Evolutionary conservation across 768 basidiomycete genomes (phyloP).

Genomic region (Coprinopsis sp.): DNA sequence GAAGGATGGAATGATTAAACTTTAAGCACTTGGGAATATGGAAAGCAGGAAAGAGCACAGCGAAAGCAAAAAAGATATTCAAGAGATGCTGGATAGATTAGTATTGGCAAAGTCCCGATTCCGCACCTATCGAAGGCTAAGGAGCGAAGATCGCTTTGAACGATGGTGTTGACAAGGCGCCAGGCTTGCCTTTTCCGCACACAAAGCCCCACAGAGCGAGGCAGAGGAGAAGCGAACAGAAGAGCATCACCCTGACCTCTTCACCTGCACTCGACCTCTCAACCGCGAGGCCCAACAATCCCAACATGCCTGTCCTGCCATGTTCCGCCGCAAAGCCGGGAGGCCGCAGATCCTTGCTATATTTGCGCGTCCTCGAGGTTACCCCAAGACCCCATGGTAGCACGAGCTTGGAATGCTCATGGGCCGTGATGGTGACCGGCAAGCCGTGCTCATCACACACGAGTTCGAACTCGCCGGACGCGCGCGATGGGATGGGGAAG

Average conservation of each 20-base stretch:
- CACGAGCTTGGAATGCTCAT: conserved; percentile 42
- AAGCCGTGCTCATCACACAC: conserved; percentile 61
- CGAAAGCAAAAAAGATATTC: too few relatives aligned
- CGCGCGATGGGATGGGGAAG: conserved; percentile 39
- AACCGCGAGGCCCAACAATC: conserved; percentile 40
- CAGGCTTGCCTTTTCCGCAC: conserved; percentile 14
- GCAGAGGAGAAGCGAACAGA: conserved; percentile 44
- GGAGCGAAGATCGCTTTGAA: too few relatives aligned
- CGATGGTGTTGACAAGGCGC: too few relatives aligned
- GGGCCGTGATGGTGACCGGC: conserved; percentile 47
- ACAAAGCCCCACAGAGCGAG: conserved; percentile 49
- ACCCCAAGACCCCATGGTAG: conserved; percentile 49
- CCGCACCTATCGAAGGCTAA: too few relatives aligned
- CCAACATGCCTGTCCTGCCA: conserved; percentile 29
- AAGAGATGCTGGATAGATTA: too few relatives aligned
- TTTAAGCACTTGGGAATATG: too few relatives aligned
- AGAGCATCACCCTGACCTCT: conserved; percentile 57
- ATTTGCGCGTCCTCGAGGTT: conserved; percentile 32
- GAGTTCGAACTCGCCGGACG: conserved; percentile 54
- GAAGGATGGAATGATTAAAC: too few relatives aligned
- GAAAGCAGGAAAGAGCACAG: too few relatives aligned
- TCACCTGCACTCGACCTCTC: conserved; percentile 65
- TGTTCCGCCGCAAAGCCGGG: conserved; percentile 15
- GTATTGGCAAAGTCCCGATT: too few relatives aligned
- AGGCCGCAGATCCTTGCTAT: conserved; percentile 38